Evolutionary conservation across 1,284 basidiomycete species (phyloP).

Genomic region (Apiotrichum mycotoxinovorans): DNA sequence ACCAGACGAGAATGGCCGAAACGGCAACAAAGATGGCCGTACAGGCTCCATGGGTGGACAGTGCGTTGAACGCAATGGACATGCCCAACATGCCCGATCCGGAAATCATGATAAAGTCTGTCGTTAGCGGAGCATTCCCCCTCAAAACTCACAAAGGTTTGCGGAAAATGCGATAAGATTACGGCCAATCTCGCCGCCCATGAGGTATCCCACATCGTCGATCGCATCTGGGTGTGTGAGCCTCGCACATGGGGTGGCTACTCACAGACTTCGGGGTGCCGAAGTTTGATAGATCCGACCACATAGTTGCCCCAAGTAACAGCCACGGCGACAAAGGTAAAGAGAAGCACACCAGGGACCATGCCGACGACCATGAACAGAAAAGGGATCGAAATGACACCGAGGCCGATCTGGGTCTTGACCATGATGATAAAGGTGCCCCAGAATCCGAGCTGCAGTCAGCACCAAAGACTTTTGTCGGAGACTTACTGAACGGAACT

Average conservation of each 20-base stretch:
- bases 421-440: slow-evolving; percentile 28
- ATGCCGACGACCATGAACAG: slow-evolving; percentile 29
- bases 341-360: slow-evolving; percentile 32
- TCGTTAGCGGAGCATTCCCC: background rate
- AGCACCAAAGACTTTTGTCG: too few relatives aligned
- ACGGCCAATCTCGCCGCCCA: slow-evolving; percentile 23
- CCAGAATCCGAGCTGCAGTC: slow-evolving; percentile 29
- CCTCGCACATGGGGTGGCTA: too few relatives aligned
- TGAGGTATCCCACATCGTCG: slow-evolving; percentile 26
- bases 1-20: slow-evolving; percentile 22
- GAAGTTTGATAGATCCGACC: slow-evolving; percentile 21
- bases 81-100: slow-evolving; percentile 32
- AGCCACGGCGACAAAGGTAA: slow-evolving; percentile 27
- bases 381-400: slow-evolving; percentile 34
- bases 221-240: too few relatives aligned
- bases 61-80: slow-evolving; percentile 44
- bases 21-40: slow-evolving; percentile 35
- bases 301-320: slow-evolving; percentile 26
- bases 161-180: slow-evolving; percentile 19
- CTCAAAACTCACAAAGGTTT: background rate
- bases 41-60: slow-evolving; percentile 31
- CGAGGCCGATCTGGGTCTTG: slow-evolving; percentile 43
- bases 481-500: slow-evolving; percentile 36
- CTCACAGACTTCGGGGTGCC: slow-evolving; percentile 21
- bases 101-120: slow-evolving; percentile 16